Conservation (phyloP, 441 rosid genomes). For the Sinapis alba region DNA sequence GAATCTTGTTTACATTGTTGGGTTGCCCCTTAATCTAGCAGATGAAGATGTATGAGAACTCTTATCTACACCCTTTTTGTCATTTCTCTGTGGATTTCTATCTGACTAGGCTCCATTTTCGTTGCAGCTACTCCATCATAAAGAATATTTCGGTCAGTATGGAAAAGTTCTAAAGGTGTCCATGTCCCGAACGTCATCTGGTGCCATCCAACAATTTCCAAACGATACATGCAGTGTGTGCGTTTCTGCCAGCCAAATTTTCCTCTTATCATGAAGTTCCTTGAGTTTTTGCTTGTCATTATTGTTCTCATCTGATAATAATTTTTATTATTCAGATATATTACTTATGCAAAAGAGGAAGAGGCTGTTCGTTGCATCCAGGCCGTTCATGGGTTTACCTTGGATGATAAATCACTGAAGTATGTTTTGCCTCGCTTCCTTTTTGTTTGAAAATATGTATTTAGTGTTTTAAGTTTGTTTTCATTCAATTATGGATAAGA, state of each 20-base stretch:
- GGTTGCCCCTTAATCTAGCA: constrained; percentile 62
- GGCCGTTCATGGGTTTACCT: constrained; percentile 79
- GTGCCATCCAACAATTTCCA: constrained; percentile 63
- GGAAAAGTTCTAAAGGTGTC: constrained; percentile 72
- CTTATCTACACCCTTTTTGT: background rate
- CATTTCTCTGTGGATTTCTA: constrained; percentile 16
- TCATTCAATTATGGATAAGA: background rate
- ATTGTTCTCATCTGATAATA: background rate
- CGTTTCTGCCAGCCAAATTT: constrained; percentile 35
- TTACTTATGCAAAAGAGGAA: constrained; percentile 75
- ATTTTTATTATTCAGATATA: constrained; percentile 50
- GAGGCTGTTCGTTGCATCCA: constrained; percentile 90
- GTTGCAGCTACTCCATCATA: constrained; percentile 58
- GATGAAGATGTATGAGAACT: constrained; percentile 54
- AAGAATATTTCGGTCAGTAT: constrained; percentile 68
- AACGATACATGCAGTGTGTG: constrained; percentile 80
- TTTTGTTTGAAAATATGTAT: constrained; percentile 6
- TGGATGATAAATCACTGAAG: constrained; percentile 83
- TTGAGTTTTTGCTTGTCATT: background rate
- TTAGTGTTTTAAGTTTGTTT: background rate
- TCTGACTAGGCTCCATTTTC: constrained; percentile 13
- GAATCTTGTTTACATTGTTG: constrained; percentile 69
- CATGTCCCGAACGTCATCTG: constrained; percentile 64
- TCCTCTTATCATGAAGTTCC: background rate
- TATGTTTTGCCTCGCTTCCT: constrained; percentile 37